Base-by-base conservation (phyloP, 2,329 filamentous ascomycete genomes). In the Aspergillus proliferans region DNA sequence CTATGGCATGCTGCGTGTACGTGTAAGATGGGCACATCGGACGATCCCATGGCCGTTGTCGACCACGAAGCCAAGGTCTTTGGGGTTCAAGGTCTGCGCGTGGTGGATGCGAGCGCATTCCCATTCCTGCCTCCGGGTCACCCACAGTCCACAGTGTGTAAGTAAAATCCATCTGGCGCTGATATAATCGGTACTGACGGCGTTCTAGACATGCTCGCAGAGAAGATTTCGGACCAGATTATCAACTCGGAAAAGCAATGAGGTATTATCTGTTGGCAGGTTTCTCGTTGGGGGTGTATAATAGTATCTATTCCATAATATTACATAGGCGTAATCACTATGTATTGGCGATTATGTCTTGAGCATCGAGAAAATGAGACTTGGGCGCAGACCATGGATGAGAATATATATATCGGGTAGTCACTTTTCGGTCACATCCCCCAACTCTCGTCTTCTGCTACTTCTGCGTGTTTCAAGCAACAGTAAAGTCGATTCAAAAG, bases 121-220 rank as follows among this genome's bases (percentile, higher is more conserved):
- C 68, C 69, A 2, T 61, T 68, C 15, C 49, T 67, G 15, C 63
- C 68, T 2, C 71, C 71, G 6, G 72, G 71, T 10, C 70, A 74
- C 61, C 69, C 70, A 1, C 67, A 68, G 52, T 50, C 57, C 14
- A 62, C 64, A 8, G 53, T 68, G 21, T 72, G 60, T 64, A 51
- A 55, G 63, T 52, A 14, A 21, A 4, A 41, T 43, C 33, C 34
- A 19, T 22, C 3, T n/a, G 15, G 8, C 30, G 7, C 50, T 55
- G n/a, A 50, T 19, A 45, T 22, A 22, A 12, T 10, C 26, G 4
- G 10, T 12, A 30, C 26, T 30, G 26, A 30, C 26, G 9, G 10
- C 26, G 4, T 26, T 40, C 21, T 49, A 57, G 59, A 71, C 59
- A 63, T 61, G 44, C 51, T 71, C 15, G 68, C 68, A 1, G 69